Conservation (phyloP, 257 asterid species). For the Nemophila menziesii region DNA sequence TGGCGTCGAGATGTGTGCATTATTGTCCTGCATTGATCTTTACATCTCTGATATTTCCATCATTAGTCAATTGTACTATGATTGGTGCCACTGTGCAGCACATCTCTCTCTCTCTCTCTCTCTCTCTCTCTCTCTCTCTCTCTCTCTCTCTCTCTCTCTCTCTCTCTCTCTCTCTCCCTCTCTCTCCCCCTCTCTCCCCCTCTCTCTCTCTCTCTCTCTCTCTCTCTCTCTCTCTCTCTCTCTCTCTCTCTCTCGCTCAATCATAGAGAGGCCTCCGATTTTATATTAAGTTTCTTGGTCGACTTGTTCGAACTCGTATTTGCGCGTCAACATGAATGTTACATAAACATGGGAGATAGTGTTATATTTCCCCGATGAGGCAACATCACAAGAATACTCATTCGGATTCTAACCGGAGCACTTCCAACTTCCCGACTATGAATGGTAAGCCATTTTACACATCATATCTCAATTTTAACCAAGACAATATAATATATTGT, state of each 20-base stretch:
- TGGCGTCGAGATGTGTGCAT: slow-evolving; percentile 97
- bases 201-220: background rate
- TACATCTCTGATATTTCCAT: slow-evolving; percentile 67
- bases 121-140: slow-evolving; percentile 21
- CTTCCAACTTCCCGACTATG: slow-evolving; percentile 88
- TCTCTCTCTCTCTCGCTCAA: too few relatives aligned
- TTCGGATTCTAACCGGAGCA: slow-evolving; percentile 89
- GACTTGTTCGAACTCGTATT: slow-evolving; percentile 76
- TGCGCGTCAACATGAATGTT: slow-evolving; percentile 53
- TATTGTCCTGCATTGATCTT: slow-evolving; percentile 91
- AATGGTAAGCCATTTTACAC: slow-evolving; percentile 38
- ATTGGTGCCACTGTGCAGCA: slow-evolving; percentile 90
- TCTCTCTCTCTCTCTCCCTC: background rate
- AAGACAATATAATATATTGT: too few relatives aligned
- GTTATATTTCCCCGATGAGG: slow-evolving; percentile 77
- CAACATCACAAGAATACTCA: slow-evolving; percentile 56
- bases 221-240: background rate
- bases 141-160: background rate
- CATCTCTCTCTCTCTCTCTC: slow-evolving; percentile 36
- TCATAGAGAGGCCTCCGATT: slow-evolving; percentile 97
- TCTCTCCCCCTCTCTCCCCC: too few relatives aligned
- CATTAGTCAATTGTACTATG: slow-evolving; percentile 84
- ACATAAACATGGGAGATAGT: slow-evolving; percentile 55
- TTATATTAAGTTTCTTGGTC: slow-evolving; percentile 67
- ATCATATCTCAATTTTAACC: background rate